These are phyloP conservation scores for Takashimella tepidaria DNA, from an alignment of 1,284 basidiomycete genomes.

Conservation along the genomic window DNA sequence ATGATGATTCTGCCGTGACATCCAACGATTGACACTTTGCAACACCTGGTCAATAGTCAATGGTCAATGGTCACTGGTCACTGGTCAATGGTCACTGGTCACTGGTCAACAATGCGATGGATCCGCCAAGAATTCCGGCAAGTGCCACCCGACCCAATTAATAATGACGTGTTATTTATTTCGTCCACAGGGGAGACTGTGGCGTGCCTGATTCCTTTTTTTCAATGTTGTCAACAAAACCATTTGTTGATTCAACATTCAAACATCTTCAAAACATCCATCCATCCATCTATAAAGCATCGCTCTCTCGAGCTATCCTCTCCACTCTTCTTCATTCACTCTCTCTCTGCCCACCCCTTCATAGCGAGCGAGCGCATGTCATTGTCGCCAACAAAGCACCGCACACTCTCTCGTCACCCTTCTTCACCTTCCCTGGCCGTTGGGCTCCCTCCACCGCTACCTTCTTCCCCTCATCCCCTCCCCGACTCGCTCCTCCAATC, in stretches of 20 bases:
- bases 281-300: not conserved
- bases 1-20: too few species aligned
- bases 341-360: not conserved
- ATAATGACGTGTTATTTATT: too few species aligned
- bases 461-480: constrained; percentile 24
- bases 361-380: too few species aligned
- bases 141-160: too few species aligned
- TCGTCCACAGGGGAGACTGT: too few species aligned
- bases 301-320: too few species aligned
- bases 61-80: too few species aligned
- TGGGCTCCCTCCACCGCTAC: constrained; percentile 29
- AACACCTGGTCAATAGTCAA: too few species aligned
- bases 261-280: not conserved
- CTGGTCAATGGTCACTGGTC: too few species aligned
- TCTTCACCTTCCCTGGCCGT: constrained; percentile 33
- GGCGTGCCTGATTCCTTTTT: not conserved
- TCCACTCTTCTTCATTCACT: not conserved
- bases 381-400: constrained; percentile 18
- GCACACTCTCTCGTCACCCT: constrained; percentile 24
- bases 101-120: too few species aligned
- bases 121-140: too few species aligned
- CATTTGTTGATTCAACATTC: not conserved
- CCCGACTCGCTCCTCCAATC: constrained; percentile 14
- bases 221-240: not conserved
- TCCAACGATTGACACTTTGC: too few species aligned